Evolutionary conservation across 805 yeast genomes (phyloP).

Genomic region (Wickerhamiella musiphila): DNA sequence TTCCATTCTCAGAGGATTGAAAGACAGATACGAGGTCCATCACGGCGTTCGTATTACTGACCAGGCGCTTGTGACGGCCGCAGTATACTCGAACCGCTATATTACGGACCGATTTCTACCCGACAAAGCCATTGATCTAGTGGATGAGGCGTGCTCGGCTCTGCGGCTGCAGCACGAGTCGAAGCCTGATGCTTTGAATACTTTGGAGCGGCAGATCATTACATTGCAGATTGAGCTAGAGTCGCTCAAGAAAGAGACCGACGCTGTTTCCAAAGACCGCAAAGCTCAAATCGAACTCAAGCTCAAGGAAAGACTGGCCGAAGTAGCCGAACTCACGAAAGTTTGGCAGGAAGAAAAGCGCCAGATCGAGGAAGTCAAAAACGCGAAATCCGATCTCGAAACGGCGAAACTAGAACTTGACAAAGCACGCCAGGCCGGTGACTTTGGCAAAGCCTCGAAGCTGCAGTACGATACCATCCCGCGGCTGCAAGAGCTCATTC

Average conservation of each 20-base stretch:
- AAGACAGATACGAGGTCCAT: slow-evolving; percentile 89
- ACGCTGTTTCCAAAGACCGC: slow-evolving; percentile 64
- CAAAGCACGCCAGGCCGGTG: slow-evolving; percentile 64
- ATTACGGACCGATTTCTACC: slow-evolving; percentile 84
- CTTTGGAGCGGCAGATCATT: slow-evolving; percentile 74
- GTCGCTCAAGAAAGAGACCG: slow-evolving; percentile 83
- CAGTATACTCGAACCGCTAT: slow-evolving; percentile 74
- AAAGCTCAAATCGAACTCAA: slow-evolving; percentile 56
- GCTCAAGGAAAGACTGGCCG: slow-evolving; percentile 42
- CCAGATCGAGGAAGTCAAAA: slow-evolving; percentile 60
- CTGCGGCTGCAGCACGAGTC: slow-evolving; percentile 89
- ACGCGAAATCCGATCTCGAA: slow-evolving; percentile 68
- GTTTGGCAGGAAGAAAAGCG: slow-evolving; percentile 76
- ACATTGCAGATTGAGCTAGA: slow-evolving; percentile 91
- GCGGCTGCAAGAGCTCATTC: slow-evolving; percentile 45
- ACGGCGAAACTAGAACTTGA: slow-evolving; percentile 71
- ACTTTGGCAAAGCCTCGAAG: slow-evolving; percentile 77
- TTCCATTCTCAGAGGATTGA: slow-evolving; percentile 79
- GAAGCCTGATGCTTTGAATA: slow-evolving; percentile 86
- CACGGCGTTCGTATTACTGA: slow-evolving; percentile 94
- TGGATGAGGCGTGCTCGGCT: slow-evolving; percentile 95
- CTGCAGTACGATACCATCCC: slow-evolving; percentile 81
- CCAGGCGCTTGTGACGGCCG: slow-evolving; percentile 85
- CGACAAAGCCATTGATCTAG: slow-evolving; percentile 90
- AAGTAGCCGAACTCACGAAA: slow-evolving; percentile 52